Base-by-base conservation (phyloP, 1,139 yeast species). In the Yamadazyma membranifaciens region DNA sequence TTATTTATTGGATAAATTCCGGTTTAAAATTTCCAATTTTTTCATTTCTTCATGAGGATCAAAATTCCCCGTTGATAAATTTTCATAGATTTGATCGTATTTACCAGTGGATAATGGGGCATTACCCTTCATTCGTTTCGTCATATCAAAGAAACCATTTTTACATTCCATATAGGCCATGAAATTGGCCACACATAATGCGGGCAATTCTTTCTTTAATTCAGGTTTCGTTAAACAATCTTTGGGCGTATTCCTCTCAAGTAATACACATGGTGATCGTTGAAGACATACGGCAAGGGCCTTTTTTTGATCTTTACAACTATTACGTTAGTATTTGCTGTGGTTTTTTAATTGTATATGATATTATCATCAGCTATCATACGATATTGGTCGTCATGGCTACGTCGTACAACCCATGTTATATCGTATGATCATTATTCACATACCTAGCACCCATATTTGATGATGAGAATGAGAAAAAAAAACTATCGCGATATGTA, bases 211-310 rank as follows among this genome's bases (percentile, higher is more conserved):
- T 43, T 75, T 73, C 42, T 82, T 73, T 36, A 92, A 73, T 47
- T 83, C 84, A 1, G 96, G 95, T 49, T 89, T 75, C 34, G 86
- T 84, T 20, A 91, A 64, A 59, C 98, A 92, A 45, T 88, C 83
- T 49, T 87, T 84, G 4, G 98, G 98, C 2, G 89, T 87, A 62
- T 92, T 77, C 48, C 98, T 73, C 48, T 92, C 87, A 31, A 92
- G 77, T 68, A 92, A 75, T 42, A 92, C 98, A 63, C 98, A 92
- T 12, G 98, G 98, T 4, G 98, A 89, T 59, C 97, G 74, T 61
- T 92, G 98, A 37, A 92, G 73, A 58, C 98, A 92, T 17, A 92
- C 83, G 6, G 98, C 98, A 47, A 92, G 88, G 12, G 95, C 96
- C 54, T 80, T 87, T 55, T 89, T 80, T 56, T 91, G 94, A 62